phyloP scores from a whole-genome alignment of 306 rosid genomes.

The Dicorynia guianensis region DNA sequence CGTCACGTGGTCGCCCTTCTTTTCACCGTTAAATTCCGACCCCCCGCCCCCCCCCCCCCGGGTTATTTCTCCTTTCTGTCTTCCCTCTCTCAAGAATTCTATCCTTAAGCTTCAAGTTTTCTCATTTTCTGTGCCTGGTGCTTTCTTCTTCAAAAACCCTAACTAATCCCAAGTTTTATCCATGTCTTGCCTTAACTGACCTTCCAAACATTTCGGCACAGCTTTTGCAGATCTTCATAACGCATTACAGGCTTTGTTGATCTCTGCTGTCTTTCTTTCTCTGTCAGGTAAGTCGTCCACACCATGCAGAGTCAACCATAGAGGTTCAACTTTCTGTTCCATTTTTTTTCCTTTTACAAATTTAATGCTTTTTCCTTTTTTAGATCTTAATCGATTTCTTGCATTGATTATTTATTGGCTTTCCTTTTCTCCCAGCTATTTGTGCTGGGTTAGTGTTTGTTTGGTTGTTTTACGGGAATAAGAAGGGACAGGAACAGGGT shows the following conservation, averaged over 20 bases:
- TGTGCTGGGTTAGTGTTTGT: background rate
- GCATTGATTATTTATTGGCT: background rate
- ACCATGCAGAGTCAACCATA: constrained; percentile 43
- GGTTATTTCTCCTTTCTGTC: background rate
- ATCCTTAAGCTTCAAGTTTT: constrained; percentile 39
- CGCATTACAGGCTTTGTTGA: constrained; percentile 18
- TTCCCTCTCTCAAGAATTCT: background rate
- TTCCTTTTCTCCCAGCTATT: background rate
- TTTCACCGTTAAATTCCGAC: constrained; percentile 38
- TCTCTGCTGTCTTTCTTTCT: constrained; percentile 1
- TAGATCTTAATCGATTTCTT: constrained; percentile 22
- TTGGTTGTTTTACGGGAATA: constrained; percentile 25
- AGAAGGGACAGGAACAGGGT: background rate
- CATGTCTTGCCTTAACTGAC: constrained; percentile 3
- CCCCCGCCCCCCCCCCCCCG: background rate
- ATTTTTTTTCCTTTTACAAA: background rate
- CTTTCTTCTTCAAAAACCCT: constrained; percentile 46
- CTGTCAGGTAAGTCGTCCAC: constrained; percentile 48
- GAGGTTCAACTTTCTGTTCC: constrained; percentile 8
- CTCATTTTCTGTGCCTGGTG: background rate
- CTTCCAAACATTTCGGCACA: constrained; percentile 11
- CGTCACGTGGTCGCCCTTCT: constrained; percentile 46
- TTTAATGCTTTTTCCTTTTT: background rate
- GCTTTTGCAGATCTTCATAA: constrained; percentile 40
- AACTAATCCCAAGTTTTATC: background rate